Conservation (phyloP, 2,329 filamentous ascomycete genomes). For the Ilyonectria destructans region DNA sequence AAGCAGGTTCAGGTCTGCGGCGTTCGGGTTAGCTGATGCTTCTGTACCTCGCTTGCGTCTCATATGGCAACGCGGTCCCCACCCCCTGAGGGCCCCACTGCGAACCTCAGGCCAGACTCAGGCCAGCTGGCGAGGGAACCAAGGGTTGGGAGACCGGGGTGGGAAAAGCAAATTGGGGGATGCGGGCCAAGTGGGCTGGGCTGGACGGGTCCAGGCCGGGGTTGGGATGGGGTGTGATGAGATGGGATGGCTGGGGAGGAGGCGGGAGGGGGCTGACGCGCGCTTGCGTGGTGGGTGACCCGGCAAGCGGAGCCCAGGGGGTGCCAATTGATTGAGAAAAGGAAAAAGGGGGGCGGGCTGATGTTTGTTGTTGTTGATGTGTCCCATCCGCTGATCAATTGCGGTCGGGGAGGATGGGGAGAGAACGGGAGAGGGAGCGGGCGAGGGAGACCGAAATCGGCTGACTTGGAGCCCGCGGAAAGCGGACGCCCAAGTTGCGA, state of each 20-base stretch:
- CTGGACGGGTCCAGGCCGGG: conserved; percentile 41
- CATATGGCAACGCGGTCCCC: conserved; percentile 50
- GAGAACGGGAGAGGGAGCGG: conserved; percentile 3
- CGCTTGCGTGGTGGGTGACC: conserved; percentile 45
- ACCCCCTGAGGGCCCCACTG: conserved; percentile 48
- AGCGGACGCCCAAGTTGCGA: background rate
- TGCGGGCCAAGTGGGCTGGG: conserved; percentile 40
- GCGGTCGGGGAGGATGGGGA: conserved; percentile 7
- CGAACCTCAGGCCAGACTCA: conserved; percentile 46
- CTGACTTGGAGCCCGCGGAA: background rate
- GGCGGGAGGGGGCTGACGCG: conserved; percentile 39
- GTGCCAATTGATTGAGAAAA: conserved; percentile 38
- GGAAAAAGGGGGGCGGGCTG: conserved; percentile 18
- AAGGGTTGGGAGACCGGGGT: conserved; percentile 39
- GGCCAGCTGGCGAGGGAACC: conserved; percentile 42
- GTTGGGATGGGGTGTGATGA: conserved; percentile 35
- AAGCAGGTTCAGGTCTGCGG: conserved; percentile 56
- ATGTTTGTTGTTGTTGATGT: conserved; percentile 26
- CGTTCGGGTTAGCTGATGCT: conserved; percentile 52
- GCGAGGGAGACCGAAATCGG: background rate
- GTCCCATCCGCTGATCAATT: conserved; percentile 33
- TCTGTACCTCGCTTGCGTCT: conserved; percentile 51
- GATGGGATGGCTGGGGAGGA: conserved; percentile 45
- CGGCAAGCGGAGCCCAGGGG: conserved; percentile 37
- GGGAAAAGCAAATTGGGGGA: conserved; percentile 47